Evolutionary conservation across 2,329 filamentous ascomycete genomes (phyloP).

Genomic region (Phoma sp.): DNA sequence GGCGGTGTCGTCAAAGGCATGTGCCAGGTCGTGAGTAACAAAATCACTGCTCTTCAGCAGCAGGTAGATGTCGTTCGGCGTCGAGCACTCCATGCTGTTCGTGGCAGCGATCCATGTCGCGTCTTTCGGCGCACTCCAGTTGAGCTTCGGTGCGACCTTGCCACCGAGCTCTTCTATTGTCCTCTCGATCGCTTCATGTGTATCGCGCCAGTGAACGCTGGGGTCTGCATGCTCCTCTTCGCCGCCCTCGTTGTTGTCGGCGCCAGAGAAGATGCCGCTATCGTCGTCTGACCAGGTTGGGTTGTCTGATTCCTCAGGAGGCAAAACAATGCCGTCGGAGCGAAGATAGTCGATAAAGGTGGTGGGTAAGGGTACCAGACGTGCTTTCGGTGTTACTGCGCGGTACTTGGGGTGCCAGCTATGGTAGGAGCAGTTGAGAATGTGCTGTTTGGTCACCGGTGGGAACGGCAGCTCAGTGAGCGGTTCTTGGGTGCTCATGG

Average conservation of each 20-base stretch:
- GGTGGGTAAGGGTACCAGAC: constrained; percentile 77
- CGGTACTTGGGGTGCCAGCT: constrained; percentile 89
- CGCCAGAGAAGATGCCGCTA: constrained; percentile 59
- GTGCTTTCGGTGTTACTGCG: constrained; percentile 81
- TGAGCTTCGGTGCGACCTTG: constrained; percentile 88
- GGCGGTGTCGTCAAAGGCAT: constrained; percentile 82
- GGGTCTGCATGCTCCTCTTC: constrained; percentile 66
- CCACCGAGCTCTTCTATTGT: constrained; percentile 84
- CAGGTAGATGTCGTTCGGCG: constrained; percentile 90
- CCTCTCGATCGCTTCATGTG: constrained; percentile 78
- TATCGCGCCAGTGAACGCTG: constrained; percentile 68
- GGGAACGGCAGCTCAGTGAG: constrained; percentile 71
- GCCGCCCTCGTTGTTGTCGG: constrained; percentile 50
- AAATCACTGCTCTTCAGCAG: constrained; percentile 95
- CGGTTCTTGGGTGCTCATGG: constrained; percentile 30
- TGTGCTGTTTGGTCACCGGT: constrained; percentile 83
- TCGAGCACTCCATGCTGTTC: constrained; percentile 91
- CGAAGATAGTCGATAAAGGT: constrained; percentile 86
- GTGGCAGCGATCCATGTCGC: constrained; percentile 87
- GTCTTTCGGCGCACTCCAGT: constrained; percentile 97
- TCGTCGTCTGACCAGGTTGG: constrained; percentile 58
- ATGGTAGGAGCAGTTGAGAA: constrained; percentile 93
- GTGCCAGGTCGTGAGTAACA: constrained; percentile 89
- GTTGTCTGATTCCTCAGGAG: constrained; percentile 66
- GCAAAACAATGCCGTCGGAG: constrained; percentile 90